Evolutionary conservation across 208 protist species (phyloP).

Genomic region (Phytomonas sp.): DNA sequence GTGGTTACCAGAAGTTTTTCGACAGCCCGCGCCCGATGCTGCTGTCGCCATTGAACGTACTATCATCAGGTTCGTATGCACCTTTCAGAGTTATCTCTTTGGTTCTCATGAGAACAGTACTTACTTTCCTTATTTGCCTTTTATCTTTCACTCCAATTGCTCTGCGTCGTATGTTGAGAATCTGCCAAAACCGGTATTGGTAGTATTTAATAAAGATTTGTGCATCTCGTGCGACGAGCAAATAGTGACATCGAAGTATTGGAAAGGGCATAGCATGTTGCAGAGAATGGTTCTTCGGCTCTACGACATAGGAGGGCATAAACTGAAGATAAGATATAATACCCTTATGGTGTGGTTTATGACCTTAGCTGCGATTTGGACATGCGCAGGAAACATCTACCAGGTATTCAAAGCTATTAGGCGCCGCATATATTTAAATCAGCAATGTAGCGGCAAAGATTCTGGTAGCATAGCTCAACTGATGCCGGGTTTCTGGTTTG

Average conservation of each 20-base stretch:
- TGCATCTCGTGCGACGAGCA: constrained; percentile 10
- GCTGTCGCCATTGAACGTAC: constrained; percentile 29
- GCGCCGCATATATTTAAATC: not conserved
- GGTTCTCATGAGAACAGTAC: not conserved
- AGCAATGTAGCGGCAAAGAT: constrained; percentile 9
- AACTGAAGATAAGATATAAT: constrained; percentile 55
- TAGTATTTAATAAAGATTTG: constrained; percentile 15
- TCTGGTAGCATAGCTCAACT: constrained; percentile 2
- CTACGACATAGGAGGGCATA: constrained; percentile 28
- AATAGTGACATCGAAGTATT: constrained; percentile 16
- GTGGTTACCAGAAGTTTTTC: constrained; percentile 40
- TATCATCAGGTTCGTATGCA: constrained; percentile 31
- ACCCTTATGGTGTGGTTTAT: constrained; percentile 47
- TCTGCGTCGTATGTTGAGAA: constrained; percentile 26
- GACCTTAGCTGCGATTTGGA: constrained; percentile 25
- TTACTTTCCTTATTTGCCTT: constrained; percentile 17
- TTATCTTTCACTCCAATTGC: constrained; percentile 52
- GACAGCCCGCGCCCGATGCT: constrained; percentile 36
- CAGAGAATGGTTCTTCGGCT: constrained; percentile 49
- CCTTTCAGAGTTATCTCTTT: constrained; percentile 15
- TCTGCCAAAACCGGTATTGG: constrained; percentile 22
- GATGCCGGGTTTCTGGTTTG: not conserved
- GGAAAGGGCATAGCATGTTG: constrained; percentile 33
- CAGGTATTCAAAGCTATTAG: constrained; percentile 55
- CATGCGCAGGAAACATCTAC: constrained; percentile 43